A percentile compares a stretch with the other conserved stretches of the same genome.
phyloP scores from a whole-genome alignment of 768 basidiomycete genomes.

The Hericium rajendrae region DNA sequence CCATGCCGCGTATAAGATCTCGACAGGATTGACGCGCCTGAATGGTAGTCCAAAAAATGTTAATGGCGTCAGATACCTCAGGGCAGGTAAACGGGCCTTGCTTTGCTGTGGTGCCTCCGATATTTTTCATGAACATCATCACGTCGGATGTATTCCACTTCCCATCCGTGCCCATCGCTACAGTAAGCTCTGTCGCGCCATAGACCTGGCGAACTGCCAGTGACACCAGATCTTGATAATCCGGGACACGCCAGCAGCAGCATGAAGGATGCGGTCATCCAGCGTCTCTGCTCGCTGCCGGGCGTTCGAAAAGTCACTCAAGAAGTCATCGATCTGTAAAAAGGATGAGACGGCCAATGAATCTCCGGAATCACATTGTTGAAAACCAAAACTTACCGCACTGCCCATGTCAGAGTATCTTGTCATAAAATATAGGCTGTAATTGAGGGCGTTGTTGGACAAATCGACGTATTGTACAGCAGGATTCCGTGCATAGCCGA shows the following conservation, averaged over 20 bases:
- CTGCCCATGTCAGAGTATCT: not conserved
- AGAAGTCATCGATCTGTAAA: slow-evolving; percentile 2
- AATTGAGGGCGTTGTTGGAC: not conserved
- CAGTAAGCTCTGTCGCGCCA: slow-evolving; percentile 8
- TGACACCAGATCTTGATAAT: slow-evolving; percentile 1
- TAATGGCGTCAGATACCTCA: not conserved
- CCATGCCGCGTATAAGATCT: slow-evolving; percentile 7
- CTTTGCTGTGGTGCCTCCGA: not conserved
- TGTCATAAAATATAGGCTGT: not conserved
- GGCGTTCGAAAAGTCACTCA: slow-evolving; percentile 5
- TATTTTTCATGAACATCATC: slow-evolving; percentile 15
- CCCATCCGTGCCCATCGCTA: slow-evolving; percentile 3
- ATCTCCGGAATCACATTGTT: not conserved
- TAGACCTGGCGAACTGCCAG: slow-evolving; percentile 3
- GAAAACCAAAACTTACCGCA: not conserved
- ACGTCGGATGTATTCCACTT: slow-evolving; percentile 3
- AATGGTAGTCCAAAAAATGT: too few relatives aligned
- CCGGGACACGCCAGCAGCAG: not conserved
- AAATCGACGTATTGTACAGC: not conserved
- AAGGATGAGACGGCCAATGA: not conserved
- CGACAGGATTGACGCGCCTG: slow-evolving; percentile 8
- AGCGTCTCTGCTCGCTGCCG: not conserved
- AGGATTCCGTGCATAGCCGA: not conserved
- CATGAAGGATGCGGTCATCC: not conserved
- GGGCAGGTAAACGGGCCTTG: not conserved